Percentiles rank a stretch among this genome's conserved stretches.
These are phyloP conservation scores for Zelonia costaricensis DNA, from an alignment of 208 protist genomes.

Conservation along the genomic window DNA sequence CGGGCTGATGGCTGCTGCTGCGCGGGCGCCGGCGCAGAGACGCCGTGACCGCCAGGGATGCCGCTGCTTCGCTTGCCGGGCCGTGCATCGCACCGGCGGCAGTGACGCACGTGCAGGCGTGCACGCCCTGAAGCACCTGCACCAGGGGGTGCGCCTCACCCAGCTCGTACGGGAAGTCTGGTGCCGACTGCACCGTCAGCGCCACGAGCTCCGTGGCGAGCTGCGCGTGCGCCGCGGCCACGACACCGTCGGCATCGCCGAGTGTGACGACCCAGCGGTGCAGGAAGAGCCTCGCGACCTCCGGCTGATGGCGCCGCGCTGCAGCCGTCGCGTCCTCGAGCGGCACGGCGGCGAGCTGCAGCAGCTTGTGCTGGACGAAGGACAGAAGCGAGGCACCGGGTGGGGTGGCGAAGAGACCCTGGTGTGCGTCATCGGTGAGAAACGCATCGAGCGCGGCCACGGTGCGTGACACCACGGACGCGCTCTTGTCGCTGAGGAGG, in stretches of 20 bases:
- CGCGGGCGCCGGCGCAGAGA: constrained; percentile 16
- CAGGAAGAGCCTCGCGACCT: constrained; percentile 64
- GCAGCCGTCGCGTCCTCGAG: constrained; percentile 1
- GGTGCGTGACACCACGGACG: constrained; percentile 63
- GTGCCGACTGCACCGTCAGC: constrained; percentile 35
- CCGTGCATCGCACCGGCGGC: too few relatives aligned
- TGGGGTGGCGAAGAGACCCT: constrained; percentile 31
- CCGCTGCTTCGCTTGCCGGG: background rate
- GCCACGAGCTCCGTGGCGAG: constrained; percentile 57
- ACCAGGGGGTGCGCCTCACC: constrained; percentile 53
- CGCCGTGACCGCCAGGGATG: background rate
- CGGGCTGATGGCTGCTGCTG: constrained; percentile 16
- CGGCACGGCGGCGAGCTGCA: constrained; percentile 34
- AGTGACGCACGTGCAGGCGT: constrained; percentile 11
- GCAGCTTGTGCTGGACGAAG: constrained; percentile 71
- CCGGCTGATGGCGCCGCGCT: constrained; percentile 33
- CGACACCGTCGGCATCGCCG: constrained; percentile 30
- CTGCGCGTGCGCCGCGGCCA: constrained; percentile 31
- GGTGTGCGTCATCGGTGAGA: constrained; percentile 48
- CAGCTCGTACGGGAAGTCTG: constrained; percentile 69
- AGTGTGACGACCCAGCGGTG: constrained; percentile 63
- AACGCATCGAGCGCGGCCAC: constrained; percentile 72
- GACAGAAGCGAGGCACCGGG: constrained; percentile 45
- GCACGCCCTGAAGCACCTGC: constrained; percentile 60
- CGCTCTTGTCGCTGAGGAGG: constrained; percentile 74